Base-by-base conservation (phyloP, 129 eudicot species). In the Pulicaria dysenterica region DNA sequence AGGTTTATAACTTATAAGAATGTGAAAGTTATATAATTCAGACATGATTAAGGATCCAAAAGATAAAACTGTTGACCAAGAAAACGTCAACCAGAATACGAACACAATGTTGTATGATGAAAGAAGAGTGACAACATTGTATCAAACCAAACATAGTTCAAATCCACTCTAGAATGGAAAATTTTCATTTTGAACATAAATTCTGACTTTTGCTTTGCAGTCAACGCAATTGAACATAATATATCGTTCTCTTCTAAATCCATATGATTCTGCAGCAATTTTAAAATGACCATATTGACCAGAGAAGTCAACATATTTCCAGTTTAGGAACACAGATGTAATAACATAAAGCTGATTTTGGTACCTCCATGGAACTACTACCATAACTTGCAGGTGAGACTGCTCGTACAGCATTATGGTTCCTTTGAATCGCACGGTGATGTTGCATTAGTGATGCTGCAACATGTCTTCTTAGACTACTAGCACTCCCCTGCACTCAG, bases 281-380 rank as follows among this genome's bases (percentile, higher is more conserved):
- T 7, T 12, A 51, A 8, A 38, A n/a, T 24, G 66, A 43, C 70
- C 70, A 51, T 5, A 38, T n/a, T 19, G 66, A 43, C 70, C 70
- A 63, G 39, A 73, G 50, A 78, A 37, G 48, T 50, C 4, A 14
- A 19, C 64, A 59, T 1, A 6, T 7, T 73, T 63, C 24, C 48
- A 57, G 46, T 46, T 34, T 53, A 14, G 36, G 50, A 40, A 40
- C 38, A 40, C 24, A 41, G 31, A 54, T 55, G 57, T 41, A 13
- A 66, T 38, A 34, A 38, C 51, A 48, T 61, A 50, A 7, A 66
- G 9, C 38, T 55, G 57, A 75, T 64, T 34, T 19, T n/a, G 13
- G 13, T 87, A 92, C 98, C 98, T 93, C 98, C 89, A 93, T 77
- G 57, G 96, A 93, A 79, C 98, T 90, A 70, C 98, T 90, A 17